These are phyloP conservation scores for Sporothrix phasma DNA, from an alignment of 2,329 filamentous ascomycete genomes.

Conservation along the genomic window DNA sequence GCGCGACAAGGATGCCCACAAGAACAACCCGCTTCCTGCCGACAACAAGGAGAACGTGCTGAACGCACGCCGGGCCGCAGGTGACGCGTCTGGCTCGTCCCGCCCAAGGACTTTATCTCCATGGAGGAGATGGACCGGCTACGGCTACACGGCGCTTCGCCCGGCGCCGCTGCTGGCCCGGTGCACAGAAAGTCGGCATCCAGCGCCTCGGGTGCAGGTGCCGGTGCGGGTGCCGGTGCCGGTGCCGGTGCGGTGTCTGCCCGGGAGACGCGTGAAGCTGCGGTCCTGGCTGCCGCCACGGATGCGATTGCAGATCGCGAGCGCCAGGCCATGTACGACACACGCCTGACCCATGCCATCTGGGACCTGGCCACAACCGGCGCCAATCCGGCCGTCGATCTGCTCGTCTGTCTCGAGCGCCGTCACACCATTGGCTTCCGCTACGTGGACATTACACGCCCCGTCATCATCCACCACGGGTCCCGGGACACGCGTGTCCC, in stretches of 20 bases:
- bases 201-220: conserved; percentile 17
- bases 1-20: conserved; percentile 26
- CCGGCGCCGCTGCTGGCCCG: conserved; percentile 10
- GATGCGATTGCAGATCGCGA: conserved; percentile 59
- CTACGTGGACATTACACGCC: conserved; percentile 88
- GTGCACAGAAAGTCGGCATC: conserved; percentile 22
- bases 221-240: too few relatives aligned
- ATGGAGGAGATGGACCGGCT: conserved; percentile 43
- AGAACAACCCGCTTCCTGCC: conserved; percentile 23
- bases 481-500: conserved; percentile 84
- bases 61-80: conserved; percentile 16
- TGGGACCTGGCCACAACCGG: conserved; percentile 88
- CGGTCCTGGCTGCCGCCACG: conserved; percentile 43
- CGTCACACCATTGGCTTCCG: conserved; percentile 88
- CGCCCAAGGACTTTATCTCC: conserved; percentile 23
- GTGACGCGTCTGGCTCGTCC: not conserved
- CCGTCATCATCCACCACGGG: conserved; percentile 90
- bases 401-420: conserved; percentile 85
- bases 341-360: conserved; percentile 79
- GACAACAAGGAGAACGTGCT: conserved; percentile 43
- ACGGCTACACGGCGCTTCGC: conserved; percentile 23
- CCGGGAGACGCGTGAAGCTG: conserved; percentile 21
- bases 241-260: conserved; percentile 4
- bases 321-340: conserved; percentile 68
- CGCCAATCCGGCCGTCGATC: conserved; percentile 86